Evolutionary conservation across 129 eudicot species (phyloP).

Genomic region (Kitagawia praeruptora): DNA sequence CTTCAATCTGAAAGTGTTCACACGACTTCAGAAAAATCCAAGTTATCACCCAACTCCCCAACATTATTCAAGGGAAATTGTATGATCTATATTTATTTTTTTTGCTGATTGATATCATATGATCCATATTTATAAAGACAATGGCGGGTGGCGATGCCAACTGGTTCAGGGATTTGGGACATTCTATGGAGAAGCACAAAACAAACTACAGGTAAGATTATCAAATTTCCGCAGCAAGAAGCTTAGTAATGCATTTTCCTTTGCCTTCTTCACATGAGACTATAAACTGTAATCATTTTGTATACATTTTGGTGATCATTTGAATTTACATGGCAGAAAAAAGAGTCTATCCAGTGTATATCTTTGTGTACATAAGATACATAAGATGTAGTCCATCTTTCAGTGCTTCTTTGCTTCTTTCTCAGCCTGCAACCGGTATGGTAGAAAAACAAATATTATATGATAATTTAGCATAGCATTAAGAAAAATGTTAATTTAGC

Average conservation of each 20-base stretch:
- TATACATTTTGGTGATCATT: background rate
- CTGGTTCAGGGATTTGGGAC: background rate
- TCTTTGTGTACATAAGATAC: background rate
- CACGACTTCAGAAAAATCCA: too few species aligned
- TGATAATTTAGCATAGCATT: too few species aligned
- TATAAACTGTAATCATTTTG: background rate
- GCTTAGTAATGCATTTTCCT: background rate
- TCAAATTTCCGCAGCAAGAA: background rate
- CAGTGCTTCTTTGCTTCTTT: slow-evolving; percentile 77
- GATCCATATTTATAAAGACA: background rate
- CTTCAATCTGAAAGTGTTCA: too few species aligned
- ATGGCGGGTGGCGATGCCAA: background rate
- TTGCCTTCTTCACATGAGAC: background rate
- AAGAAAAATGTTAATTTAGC: background rate
- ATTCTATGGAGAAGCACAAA: background rate
- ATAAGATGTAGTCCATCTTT: background rate
- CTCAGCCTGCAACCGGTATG: slow-evolving; percentile 57
- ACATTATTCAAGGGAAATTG: too few species aligned
- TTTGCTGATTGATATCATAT: too few species aligned
- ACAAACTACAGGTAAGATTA: background rate
- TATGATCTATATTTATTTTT: too few species aligned
- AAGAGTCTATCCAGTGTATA: background rate
- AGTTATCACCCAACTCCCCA: too few species aligned
- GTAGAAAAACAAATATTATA: background rate
- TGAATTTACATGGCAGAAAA: background rate